phyloP scores from a whole-genome alignment of 1,284 basidiomycete species.

The Sporisorium reilianum region DNA sequence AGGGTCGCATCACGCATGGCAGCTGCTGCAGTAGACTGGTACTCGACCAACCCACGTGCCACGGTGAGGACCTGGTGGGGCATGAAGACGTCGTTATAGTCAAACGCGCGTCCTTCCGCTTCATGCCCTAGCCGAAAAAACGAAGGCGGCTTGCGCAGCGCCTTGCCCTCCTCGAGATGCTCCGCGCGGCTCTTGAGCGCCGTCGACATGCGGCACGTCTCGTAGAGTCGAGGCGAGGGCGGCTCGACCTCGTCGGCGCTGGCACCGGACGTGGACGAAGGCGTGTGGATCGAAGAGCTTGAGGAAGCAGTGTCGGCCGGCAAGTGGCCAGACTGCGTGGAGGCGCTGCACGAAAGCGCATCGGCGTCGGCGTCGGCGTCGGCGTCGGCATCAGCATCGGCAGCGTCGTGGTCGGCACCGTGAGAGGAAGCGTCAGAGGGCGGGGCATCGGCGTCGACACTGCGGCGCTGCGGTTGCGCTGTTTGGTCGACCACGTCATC shows the following conservation, averaged over 20 bases:
- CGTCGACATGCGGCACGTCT: conserved; percentile 33
- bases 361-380: conserved; percentile 10
- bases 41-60: conserved; percentile 46
- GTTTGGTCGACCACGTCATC: conserved; percentile 39
- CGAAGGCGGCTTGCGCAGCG: conserved; percentile 42
- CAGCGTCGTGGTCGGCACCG: conserved; percentile 6
- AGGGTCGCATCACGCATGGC: conserved; percentile 18
- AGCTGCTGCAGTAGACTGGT: conserved; percentile 32
- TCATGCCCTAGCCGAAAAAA: conserved; percentile 61
- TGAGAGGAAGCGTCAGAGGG: conserved; percentile 8
- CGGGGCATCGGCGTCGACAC: conserved; percentile 45
- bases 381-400: conserved; percentile 11
- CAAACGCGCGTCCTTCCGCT: conserved; percentile 44
- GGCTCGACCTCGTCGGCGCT: conserved; percentile 53
- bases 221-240: conserved; percentile 37
- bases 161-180: conserved; percentile 35
- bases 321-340: conserved; percentile 41
- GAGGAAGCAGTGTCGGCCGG: conserved; percentile 45
- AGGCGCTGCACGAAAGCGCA: conserved; percentile 45
- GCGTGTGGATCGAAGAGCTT: conserved; percentile 47
- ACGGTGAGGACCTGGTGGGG: conserved; percentile 51
- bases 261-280: conserved; percentile 43
- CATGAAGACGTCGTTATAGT: conserved; percentile 46
- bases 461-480: conserved; percentile 15
- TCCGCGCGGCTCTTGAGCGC: conserved; percentile 36